phyloP scores from a whole-genome alignment of 306 rosid species.

The Castanea crenata region DNA sequence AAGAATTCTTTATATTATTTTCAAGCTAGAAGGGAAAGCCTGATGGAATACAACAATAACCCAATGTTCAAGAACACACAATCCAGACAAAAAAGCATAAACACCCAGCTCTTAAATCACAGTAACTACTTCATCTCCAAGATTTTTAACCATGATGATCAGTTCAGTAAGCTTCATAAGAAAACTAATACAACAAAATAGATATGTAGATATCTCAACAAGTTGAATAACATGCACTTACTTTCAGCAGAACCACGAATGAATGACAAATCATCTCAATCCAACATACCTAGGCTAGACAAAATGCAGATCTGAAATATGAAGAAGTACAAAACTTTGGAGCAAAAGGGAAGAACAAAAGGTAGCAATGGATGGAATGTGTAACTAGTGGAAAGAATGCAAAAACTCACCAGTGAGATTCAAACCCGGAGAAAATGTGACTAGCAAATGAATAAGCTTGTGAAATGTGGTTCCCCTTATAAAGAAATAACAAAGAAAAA shows the following conservation, averaged over 20 bases:
- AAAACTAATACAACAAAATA: not conserved
- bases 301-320: slow-evolving; percentile 50
- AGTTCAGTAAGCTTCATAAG: slow-evolving; percentile 21
- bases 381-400: slow-evolving; percentile 21
- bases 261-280: slow-evolving; percentile 14
- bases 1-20: slow-evolving; percentile 9
- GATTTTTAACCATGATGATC: slow-evolving; percentile 22
- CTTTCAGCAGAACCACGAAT: not conserved
- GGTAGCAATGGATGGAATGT: slow-evolving; percentile 29
- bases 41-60: slow-evolving; percentile 17
- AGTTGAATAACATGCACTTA: slow-evolving; percentile 14
- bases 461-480: slow-evolving; percentile 31
- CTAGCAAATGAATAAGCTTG: slow-evolving; percentile 32
- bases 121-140: slow-evolving; percentile 21
- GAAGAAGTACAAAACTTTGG: slow-evolving; percentile 1
- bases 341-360: not conserved
- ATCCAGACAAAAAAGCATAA: slow-evolving; percentile 19
- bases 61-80: slow-evolving; percentile 7
- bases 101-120: slow-evolving; percentile 27
- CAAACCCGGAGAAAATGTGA: slow-evolving; percentile 10
- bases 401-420: slow-evolving; percentile 21
- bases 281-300: slow-evolving; percentile 20
- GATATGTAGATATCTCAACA: not conserved
- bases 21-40: slow-evolving; percentile 18
- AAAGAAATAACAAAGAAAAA: slow-evolving; percentile 11